phyloP scores from a whole-genome alignment of 495 filamentous ascomycete genomes.

The Aspergillus hancockii region DNA sequence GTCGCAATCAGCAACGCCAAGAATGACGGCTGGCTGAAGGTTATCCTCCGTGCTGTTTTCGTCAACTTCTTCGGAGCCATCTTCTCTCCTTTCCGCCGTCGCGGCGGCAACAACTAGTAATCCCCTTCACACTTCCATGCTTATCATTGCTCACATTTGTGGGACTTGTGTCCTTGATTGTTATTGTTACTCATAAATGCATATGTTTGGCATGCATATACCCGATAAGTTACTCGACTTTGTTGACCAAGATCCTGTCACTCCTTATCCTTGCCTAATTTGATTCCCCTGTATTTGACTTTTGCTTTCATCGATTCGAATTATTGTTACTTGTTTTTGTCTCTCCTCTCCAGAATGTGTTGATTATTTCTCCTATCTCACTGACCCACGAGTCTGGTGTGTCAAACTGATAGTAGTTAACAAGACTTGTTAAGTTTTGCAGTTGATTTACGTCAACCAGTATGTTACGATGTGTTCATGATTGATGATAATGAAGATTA shows the following conservation, averaged over 20 bases:
- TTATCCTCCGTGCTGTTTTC: conserved; percentile 46
- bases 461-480: conserved; percentile 20
- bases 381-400: conserved; percentile 3
- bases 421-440: neutral
- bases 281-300: conserved; percentile 48
- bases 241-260: conserved; percentile 17
- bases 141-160: conserved; percentile 30
- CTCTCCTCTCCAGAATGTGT: conserved; percentile 21
- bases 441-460: conserved; percentile 1
- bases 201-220: conserved; percentile 34
- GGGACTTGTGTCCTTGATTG: conserved; percentile 34
- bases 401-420: conserved; percentile 3
- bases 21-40: conserved; percentile 47
- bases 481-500: conserved; percentile 26
- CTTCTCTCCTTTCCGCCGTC: conserved; percentile 44
- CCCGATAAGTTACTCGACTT: conserved; percentile 25
- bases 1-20: conserved; percentile 42
- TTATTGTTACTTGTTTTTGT: conserved; percentile 26
- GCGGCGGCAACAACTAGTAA: conserved; percentile 35
- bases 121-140: conserved; percentile 2
- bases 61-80: conserved; percentile 42
- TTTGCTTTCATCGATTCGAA: conserved; percentile 15
- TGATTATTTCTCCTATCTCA: neutral
- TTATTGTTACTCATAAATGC: conserved; percentile 33
- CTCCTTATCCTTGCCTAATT: conserved; percentile 26